Base-by-base conservation (phyloP, 495 filamentous ascomycete species). In the Aspergillus leporis region DNA sequence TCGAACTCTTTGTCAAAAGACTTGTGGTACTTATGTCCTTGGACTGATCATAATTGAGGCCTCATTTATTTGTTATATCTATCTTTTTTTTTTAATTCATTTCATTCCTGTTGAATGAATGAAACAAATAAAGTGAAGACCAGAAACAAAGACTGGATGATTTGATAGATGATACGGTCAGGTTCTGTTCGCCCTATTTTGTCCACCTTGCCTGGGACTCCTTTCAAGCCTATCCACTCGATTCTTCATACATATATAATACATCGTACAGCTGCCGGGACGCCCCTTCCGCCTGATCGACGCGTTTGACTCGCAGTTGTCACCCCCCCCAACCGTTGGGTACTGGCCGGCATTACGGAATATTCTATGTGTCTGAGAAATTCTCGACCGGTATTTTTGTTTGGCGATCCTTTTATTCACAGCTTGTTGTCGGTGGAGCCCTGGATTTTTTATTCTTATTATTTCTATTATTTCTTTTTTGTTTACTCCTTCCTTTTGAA, bases 221-320 rank as follows among this genome's bases (percentile, higher is more conserved):
- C 46, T 41, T 16, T 41, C 38, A 18, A 41, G 2, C 13, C 38
- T 49, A 18, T 32, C 41, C 43, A 41, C 14, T 57, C 54, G 46
- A 31, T 46, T 61, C 61, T 66, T 51, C 60, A 61, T 53, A 47
- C 43, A 47, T 53, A 47, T 19, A 47, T 57, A 51, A 32, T 41
- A 25, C 50, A 61, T 56, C 41, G 58, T 63, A 53, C 60, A 61
- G 58, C 52, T 59, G 32, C 55, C 61, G 58, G 65, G 49, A 62
- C 65, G 61, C 65, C 58, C 51, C 61, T 62, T 67, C 65, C 61
- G 65, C 62, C 65, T 67, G 65, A 67, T 64, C 61, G 61, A 53
- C 60, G 61, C 61, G 58, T 51, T 67, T 67, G 61, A 64, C 65
- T 62, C 52, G 65, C 61, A 60, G 36, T 53, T 59, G 60, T 65